Evolutionary conservation across 805 yeast genomes (phyloP), one percentile per base, ranked within the genome.

Genomic region (Myxozyma mucilagina): DNA sequence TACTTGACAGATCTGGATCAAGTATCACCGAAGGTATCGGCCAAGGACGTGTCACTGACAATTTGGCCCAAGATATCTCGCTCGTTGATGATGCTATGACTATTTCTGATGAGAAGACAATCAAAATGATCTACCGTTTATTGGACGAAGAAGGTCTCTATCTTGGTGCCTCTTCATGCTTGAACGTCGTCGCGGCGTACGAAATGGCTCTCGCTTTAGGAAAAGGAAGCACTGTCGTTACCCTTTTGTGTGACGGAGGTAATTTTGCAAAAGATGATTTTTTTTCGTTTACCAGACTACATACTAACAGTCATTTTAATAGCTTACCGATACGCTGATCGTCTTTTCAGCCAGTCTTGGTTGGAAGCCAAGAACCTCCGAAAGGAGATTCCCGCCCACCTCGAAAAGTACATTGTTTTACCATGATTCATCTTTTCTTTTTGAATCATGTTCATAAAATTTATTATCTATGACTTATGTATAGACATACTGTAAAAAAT

Each of bases 21-120:
- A 87, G 96, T 0, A 90, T 92, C 74, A 92, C 97, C 34, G 97
- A 92, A 76, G 97, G 97, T 36, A 90, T 92, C 76, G 97, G 97
- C 34, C 97, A 92, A 76, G 97, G 97, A 50, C 82, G 97, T 69
- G 87, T 92, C 69, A 92, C 97, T 5, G 87, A 83, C 65, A 92
- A 92, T 74, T 80, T 92, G 74, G 79, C 79, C 16, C 87, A 84
- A 47, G 97, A 90, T 64, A 76, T 90, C 34, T 86, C 80, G 8
- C 73, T 86, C 36, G 79, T 90, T 41, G 97, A 92, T 71, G 96
- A 87, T 68, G 96, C 97, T 0, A 74, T 89, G 52, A 81, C 82
- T 66, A 84, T 92, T 55, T 83, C 91, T 1, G 97, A 92, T 75
- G 87, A 81, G 59, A 87, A 86, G 64, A 82, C 94, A 13, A 90